Percentiles rank a stretch among this genome's conserved stretches.
These are phyloP conservation scores for Hypoxylon cercidicola DNA, from an alignment of 495 filamentous ascomycete genomes.

Conservation along the genomic window DNA sequence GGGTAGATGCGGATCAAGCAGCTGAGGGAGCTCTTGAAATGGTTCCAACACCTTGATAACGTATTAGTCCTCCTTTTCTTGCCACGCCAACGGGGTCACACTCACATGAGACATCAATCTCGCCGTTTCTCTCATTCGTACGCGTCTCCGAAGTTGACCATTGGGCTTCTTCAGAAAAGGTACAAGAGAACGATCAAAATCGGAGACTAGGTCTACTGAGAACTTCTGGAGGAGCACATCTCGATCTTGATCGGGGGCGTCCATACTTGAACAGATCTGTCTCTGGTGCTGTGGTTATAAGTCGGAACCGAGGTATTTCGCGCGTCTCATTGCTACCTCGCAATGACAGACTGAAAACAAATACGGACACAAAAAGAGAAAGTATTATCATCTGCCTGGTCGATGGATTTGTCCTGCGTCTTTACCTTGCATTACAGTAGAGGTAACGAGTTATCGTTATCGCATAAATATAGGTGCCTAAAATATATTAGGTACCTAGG, in stretches of 20 bases:
- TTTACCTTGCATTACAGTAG: too few species aligned
- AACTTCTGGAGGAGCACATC: constrained; percentile 79
- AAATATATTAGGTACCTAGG: too few species aligned
- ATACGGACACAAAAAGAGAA: too few species aligned
- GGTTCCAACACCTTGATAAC: constrained; percentile 73
- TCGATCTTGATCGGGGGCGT: constrained; percentile 64
- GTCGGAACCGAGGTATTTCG: background rate
- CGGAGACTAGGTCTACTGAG: constrained; percentile 72
- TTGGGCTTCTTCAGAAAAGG: constrained; percentile 61
- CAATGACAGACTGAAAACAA: too few species aligned
- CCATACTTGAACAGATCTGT: constrained; percentile 47
- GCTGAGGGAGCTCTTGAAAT: constrained; percentile 95
- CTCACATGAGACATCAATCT: constrained; percentile 58
- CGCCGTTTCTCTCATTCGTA: constrained; percentile 56
- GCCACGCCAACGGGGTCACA: background rate
- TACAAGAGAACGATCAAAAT: constrained; percentile 67
- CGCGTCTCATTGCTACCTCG: background rate
- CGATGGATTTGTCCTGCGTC: too few species aligned
- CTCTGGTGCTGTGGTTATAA: background rate
- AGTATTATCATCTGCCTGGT: too few species aligned
- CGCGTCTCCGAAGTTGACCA: constrained; percentile 52
- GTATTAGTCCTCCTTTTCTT: constrained; percentile 25
- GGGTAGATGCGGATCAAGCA: constrained; percentile 89
- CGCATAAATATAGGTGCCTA: too few species aligned
- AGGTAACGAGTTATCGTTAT: too few species aligned